Evolutionary conservation across 495 filamentous ascomycete genomes (phyloP).

Genomic region (Wilcoxina mikolae): DNA sequence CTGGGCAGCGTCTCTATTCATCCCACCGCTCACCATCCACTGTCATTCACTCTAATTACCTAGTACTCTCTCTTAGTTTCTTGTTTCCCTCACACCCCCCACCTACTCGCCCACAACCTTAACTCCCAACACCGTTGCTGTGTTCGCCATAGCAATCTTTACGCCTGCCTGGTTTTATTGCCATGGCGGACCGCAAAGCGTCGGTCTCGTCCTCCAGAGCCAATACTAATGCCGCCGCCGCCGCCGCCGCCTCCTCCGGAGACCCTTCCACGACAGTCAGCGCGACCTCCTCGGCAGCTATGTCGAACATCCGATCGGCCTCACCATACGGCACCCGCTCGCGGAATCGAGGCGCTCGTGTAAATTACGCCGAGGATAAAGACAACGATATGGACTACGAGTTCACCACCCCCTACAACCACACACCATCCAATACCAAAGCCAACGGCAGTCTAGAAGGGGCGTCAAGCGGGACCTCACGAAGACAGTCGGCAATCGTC

Average conservation of each 20-base stretch:
- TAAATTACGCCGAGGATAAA: conserved; percentile 94
- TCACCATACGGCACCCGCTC: conserved; percentile 92
- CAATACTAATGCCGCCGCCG: neutral
- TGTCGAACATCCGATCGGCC: conserved; percentile 28
- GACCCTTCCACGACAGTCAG: conserved; percentile 15
- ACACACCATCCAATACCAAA: conserved; percentile 33
- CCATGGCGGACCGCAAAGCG: conserved; percentile 11
- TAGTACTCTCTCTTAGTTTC: neutral
- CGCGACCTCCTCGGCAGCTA: conserved; percentile 33
- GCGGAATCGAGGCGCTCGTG: conserved; percentile 72
- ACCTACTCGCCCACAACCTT: neutral
- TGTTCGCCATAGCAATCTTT: neutral
- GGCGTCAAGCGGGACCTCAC: conserved; percentile 30
- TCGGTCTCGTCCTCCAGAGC: conserved; percentile 1
- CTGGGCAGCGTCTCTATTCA: too few relatives aligned
- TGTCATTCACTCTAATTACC: neutral
- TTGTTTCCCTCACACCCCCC: neutral
- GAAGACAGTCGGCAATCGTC: conserved; percentile 30
- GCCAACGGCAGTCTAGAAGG: conserved; percentile 31
- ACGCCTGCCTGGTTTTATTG: conserved; percentile 1
- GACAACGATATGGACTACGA: conserved; percentile 78
- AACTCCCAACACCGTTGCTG: neutral
- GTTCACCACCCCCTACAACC: conserved; percentile 34
- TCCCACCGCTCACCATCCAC: neutral
- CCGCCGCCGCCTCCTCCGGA: neutral